Percentiles rank a stretch among this genome's conserved stretches.
Evolutionary conservation across 352 stramenopile genomes (phyloP).

Genomic region (Phytopythium vexans): DNA sequence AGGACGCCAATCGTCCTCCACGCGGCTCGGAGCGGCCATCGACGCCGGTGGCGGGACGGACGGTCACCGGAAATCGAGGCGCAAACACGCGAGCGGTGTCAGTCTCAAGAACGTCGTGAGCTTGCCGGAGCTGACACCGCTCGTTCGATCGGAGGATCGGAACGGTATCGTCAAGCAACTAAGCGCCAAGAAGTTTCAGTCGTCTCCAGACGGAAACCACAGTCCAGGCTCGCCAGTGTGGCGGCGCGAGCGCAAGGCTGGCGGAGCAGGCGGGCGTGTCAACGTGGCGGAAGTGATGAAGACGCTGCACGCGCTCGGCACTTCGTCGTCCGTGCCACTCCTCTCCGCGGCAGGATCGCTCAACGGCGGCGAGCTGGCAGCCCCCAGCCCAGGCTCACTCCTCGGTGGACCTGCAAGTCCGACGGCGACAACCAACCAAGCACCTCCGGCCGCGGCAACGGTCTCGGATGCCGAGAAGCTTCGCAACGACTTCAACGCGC

Average conservation of each 20-base stretch:
- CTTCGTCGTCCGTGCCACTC: conserved; percentile 30
- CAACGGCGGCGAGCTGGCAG: conserved; percentile 4
- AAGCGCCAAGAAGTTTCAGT: background rate
- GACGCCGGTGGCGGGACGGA: background rate
- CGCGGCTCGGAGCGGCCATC: background rate
- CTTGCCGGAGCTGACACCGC: conserved; percentile 34
- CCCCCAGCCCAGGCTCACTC: background rate
- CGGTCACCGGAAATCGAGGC: conserved; percentile 1
- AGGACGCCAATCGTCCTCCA: background rate
- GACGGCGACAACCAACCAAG: background rate
- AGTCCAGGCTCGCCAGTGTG: conserved; percentile 3
- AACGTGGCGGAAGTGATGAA: conserved; percentile 50
- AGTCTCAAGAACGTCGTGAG: conserved; percentile 23
- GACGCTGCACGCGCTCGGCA: conserved; percentile 49
- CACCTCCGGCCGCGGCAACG: background rate
- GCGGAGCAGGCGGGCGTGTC: conserved; percentile 11
- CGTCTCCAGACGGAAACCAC: conserved; percentile 4
- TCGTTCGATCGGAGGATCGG: conserved; percentile 1
- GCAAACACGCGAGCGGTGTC: conserved; percentile 8
- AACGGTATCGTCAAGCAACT: conserved; percentile 7
- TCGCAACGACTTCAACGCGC: conserved; percentile 72
- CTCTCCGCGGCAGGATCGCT: background rate
- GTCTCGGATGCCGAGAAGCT: conserved; percentile 58
- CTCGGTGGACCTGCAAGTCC: background rate
- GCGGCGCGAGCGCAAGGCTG: background rate